Base-by-base conservation (phyloP, 2,329 filamentous ascomycete genomes). In the Colletotrichum tanaceti region DNA sequence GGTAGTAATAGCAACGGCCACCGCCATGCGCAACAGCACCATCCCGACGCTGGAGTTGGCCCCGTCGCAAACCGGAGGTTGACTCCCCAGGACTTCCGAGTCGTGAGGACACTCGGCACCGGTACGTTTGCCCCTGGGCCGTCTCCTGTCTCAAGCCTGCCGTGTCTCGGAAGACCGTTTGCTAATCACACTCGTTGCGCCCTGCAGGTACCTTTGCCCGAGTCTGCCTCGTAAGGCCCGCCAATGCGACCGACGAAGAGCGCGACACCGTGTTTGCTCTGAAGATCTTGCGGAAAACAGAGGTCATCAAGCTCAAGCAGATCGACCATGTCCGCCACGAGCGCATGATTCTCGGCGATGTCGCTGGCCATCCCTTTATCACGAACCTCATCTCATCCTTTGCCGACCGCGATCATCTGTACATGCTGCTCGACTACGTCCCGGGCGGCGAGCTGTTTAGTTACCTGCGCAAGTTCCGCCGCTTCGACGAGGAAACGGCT, bases 251-350 rank as follows among this genome's bases (percentile, higher is more conserved):
- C 49, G 76, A 85, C 24, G 82, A 81, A 44, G 87, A 90, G 73
- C 82, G 83, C 70, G 84, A 86, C 75, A 87, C 89, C 73, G 91
- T 94, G n/a, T 94, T 90, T 79, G 92, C 92, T 53, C 85, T 95
- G 75, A 95, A 95, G 84, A 93, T 94, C 64, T 80, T 95, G 72
- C 89, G 91, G 71, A 91, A 91, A 76, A 85, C 87, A 63, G 86
- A 90, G 74, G 90, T 96, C 52, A 91, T 96, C 77, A 90, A 90
- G 71, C 86, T 95, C 66, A 95, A 95, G 83, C 93, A 96, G 77
- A 90, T 95, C 73, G 92, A 95, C 80, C 93, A 96, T 79, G 92
- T 95, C 63, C 90, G 91, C 70, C 92, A 94, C 79, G 93, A 96
- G 83, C 90, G 92, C 73, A 87, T 89, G 71, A 90, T 95, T 73